phyloP scores from a whole-genome alignment of 169 alveolate species.

The Amoebophrya sp. region DNA sequence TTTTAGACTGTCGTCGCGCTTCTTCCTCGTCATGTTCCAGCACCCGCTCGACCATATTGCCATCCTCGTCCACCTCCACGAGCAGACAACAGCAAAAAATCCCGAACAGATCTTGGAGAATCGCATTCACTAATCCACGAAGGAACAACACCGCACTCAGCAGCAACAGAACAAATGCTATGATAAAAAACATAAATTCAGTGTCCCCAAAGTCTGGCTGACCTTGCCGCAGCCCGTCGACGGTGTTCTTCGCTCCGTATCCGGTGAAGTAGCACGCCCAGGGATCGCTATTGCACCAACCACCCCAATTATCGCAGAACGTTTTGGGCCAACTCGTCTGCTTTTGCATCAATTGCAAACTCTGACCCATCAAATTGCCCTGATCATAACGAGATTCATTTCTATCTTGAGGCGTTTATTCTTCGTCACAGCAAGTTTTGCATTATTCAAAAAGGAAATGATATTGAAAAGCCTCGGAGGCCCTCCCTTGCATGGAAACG shows the following conservation, averaged over 20 bases:
- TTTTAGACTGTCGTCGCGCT: too few species aligned
- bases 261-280: neutral
- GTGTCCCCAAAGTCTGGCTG: neutral
- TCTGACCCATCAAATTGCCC: too few species aligned
- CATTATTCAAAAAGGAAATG: too few species aligned
- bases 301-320: neutral
- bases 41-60: too few species aligned
- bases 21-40: too few species aligned
- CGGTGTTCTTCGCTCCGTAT: neutral
- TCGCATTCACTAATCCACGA: neutral
- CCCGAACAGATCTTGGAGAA: neutral
- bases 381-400: too few species aligned
- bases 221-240: neutral
- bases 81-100: neutral
- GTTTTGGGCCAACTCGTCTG: neutral
- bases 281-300: neutral
- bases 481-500: too few species aligned
- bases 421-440: too few species aligned
- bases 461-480: too few species aligned
- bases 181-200: neutral
- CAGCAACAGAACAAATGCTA: neutral
- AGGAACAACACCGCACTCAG: neutral
- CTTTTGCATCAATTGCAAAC: neutral
- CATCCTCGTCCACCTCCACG: conserved; percentile 11
- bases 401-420: too few species aligned